Evolutionary conservation across 805 yeast species (phyloP).

Genomic region (Metschnikowia aberdeeniae): DNA sequence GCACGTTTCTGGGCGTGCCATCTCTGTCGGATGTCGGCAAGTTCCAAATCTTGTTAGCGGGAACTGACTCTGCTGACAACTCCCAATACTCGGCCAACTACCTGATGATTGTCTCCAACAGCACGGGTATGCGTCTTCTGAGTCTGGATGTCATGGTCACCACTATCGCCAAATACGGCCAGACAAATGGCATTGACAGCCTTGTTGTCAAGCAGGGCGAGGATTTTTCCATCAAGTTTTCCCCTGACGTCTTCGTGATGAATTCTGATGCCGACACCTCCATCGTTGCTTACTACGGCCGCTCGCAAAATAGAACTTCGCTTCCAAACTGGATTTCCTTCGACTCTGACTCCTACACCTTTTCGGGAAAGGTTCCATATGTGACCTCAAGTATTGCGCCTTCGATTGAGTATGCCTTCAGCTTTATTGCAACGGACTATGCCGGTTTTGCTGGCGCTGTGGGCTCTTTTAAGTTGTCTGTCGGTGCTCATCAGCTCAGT

Average conservation of each 20-base stretch:
- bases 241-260: conserved; percentile 51
- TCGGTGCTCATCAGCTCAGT: conserved; percentile 85
- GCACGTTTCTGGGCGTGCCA: conserved; percentile 71
- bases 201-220: conserved; percentile 70
- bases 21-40: conserved; percentile 37
- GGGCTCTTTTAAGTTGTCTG: conserved; percentile 64
- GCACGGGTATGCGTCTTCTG: conserved; percentile 50
- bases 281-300: conserved; percentile 71
- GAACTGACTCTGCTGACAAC: conserved; percentile 58
- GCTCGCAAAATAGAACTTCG: conserved; percentile 77
- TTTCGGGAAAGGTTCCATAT: conserved; percentile 84
- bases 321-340: conserved; percentile 88
- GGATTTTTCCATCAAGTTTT: conserved; percentile 61
- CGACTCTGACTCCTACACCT: conserved; percentile 56
- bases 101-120: conserved; percentile 55
- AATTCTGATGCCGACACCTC: conserved; percentile 41
- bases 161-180: conserved; percentile 61
- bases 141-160: conserved; percentile 41
- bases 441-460: conserved; percentile 68
- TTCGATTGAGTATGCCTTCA: conserved; percentile 62
- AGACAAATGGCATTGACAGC: conserved; percentile 72
- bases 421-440: conserved; percentile 76
- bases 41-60: conserved; percentile 50
- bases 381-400: conserved; percentile 88
- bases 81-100: conserved; percentile 44